Base-by-base conservation (phyloP, 225 moss, liverwort and hornwort genomes). In the Neckera pumila region DNA sequence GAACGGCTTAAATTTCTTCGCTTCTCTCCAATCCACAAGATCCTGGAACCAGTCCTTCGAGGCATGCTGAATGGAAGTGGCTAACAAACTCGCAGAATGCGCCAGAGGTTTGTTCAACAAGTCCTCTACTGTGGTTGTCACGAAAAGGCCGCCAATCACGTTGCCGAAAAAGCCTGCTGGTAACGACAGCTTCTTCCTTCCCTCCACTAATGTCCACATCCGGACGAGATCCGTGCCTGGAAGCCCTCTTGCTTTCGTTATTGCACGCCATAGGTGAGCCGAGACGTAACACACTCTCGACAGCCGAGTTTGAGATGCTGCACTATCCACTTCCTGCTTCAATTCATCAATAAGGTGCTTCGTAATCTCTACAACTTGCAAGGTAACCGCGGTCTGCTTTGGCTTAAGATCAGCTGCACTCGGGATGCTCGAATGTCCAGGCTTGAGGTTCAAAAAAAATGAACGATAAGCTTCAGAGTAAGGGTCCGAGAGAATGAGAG, bases 121-220 rank as follows among this genome's bases (percentile, higher is more conserved):
- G 45, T 62, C 34, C 33, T 75, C 60, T 19, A 92, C 91, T 11
- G 87, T 79, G 18, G 82, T 87, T 19, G 81, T 76, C 7, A 56
- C 27, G 47, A 3, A 57, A 30, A 5, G 28, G 38, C 5, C 0
- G 19, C 59, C 57, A 17, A 93, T 21, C 20, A 25, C 90, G 86
- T 92, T 92, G 33, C 93, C 93, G 65, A 92, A 92, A 42, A 88
- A 93, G n/a, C 90, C 92, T 13, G 59, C 66, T 15, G 92, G 81
- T 10, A 93, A 79, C 11, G 84, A 74, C 33, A 89, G 54, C 71
- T 45, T 84, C 88, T 88, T 93, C 90, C 92, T 87, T 22, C 93
- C 93, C 42, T 93, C 93, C 2, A 93, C 33, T 12, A 93, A 33
- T 4, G 45, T 89, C 90, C 89, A 92, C 25, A 74, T 87, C 21